Percentiles rank a stretch among this genome's conserved stretches.
Conservation (phyloP, 2,329 filamentous ascomycete genomes). For the Botrytis tulipae region DNA sequence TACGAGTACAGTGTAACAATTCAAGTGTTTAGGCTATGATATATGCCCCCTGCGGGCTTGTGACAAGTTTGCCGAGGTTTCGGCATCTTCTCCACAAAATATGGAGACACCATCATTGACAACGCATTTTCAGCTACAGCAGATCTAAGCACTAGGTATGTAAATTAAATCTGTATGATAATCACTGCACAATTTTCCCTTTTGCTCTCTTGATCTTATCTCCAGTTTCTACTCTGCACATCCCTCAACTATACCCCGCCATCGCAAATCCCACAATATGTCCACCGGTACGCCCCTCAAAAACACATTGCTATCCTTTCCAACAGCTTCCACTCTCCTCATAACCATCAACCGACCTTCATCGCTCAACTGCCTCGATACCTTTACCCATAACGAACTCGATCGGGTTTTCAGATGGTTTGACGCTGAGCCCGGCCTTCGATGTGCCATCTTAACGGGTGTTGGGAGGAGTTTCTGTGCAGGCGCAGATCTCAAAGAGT, state of each 20-base stretch:
- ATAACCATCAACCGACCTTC: conserved; percentile 59
- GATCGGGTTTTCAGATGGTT: conserved; percentile 56
- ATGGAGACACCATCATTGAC: neutral
- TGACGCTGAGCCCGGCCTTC: conserved; percentile 56
- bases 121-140: conserved; percentile 7
- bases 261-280: conserved; percentile 12
- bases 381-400: conserved; percentile 42
- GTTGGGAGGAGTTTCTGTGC: conserved; percentile 64
- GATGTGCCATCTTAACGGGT: conserved; percentile 63
- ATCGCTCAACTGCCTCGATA: conserved; percentile 55
- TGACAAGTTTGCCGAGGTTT: neutral
- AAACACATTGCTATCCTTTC: conserved; percentile 43
- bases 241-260: conserved; percentile 12
- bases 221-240: conserved; percentile 1
- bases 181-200: conserved; percentile 12
- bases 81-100: conserved; percentile 6
- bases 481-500: conserved; percentile 67
- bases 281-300: conserved; percentile 17
- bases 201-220: conserved; percentile 6
- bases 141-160: neutral
- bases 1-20: neutral
- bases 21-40: neutral
- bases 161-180: conserved; percentile 9
- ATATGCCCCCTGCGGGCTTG: neutral
- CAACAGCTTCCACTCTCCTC: conserved; percentile 54